Conservation (phyloP, 768 basidiomycete species). For the Boletus huronensis region DNA sequence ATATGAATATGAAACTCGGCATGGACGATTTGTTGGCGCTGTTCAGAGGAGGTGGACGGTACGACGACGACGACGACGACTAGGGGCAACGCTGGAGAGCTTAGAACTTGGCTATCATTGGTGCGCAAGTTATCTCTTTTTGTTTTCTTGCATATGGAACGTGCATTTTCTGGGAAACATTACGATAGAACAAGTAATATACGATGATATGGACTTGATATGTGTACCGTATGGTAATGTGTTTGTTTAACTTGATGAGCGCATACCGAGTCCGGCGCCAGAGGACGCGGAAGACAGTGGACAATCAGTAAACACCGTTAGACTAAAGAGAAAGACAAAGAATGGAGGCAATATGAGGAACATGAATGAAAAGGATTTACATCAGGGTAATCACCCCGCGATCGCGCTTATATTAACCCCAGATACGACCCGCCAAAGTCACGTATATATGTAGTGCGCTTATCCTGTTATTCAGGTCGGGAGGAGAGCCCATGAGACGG, state of each 20-base stretch:
- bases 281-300: background rate
- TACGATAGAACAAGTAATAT: background rate
- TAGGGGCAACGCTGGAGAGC: background rate
- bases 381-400: no score
- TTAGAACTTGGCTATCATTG: background rate
- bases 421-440: no score
- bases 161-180: background rate
- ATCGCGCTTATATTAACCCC: no score
- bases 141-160: background rate
- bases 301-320: no score
- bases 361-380: no score
- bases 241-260: background rate
- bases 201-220: no score
- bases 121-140: background rate
- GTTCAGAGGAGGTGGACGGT: constrained; percentile 56
- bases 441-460: no score
- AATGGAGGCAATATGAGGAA: no score
- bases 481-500: no score
- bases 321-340: no score
- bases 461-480: no score
- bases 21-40: constrained; percentile 83
- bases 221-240: background rate
- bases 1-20: constrained; percentile 75
- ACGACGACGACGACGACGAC: constrained; percentile 51
- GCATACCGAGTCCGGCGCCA: background rate